These are phyloP conservation scores for Citrus mangshanensis DNA, from an alignment of 345 rosid genomes.

Conservation along the genomic window DNA sequence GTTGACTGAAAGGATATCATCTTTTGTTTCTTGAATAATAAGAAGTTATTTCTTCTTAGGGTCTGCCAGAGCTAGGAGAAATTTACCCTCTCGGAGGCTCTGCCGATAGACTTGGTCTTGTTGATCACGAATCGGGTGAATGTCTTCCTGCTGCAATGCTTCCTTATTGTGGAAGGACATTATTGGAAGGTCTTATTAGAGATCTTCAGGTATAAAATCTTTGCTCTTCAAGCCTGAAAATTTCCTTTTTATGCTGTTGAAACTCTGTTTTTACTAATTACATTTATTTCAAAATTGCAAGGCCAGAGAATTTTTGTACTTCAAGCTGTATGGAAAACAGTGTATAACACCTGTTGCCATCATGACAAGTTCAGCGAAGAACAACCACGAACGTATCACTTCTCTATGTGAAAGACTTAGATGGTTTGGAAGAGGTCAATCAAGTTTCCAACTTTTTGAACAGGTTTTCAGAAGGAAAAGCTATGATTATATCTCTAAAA, in stretches of 20 bases:
- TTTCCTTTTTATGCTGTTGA: conserved; percentile 10
- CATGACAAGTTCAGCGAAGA: conserved; percentile 96
- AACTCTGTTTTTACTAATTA: not conserved
- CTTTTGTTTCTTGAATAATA: conserved; percentile 33
- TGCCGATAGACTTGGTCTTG: conserved; percentile 85
- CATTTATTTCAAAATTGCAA: conserved; percentile 23
- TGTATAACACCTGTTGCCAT: conserved; percentile 90
- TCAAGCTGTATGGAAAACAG: conserved; percentile 80
- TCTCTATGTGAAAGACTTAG: conserved; percentile 65
- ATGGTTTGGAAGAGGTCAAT: conserved; percentile 94
- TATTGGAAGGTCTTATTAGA: conserved; percentile 91
- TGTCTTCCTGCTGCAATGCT: conserved; percentile 98
- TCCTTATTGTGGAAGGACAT: conserved; percentile 85
- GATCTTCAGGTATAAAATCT: conserved; percentile 76
- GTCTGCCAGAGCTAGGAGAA: conserved; percentile 91
- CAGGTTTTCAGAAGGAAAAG: conserved; percentile 50
- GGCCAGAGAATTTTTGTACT: conserved; percentile 92
- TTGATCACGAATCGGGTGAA: conserved; percentile 80
- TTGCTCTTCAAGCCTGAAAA: conserved; percentile 9
- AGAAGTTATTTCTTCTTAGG: conserved; percentile 60
- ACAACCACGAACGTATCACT: conserved; percentile 73
- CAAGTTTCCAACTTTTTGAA: conserved; percentile 85
- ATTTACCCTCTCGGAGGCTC: conserved; percentile 93
- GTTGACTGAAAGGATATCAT: not conserved
- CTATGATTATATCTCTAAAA: not conserved